A percentile compares a stretch with the other conserved stretches of the same genome.
phyloP scores from a whole-genome alignment of 1,284 basidiomycete species.

The Irpex rosettiformis region DNA sequence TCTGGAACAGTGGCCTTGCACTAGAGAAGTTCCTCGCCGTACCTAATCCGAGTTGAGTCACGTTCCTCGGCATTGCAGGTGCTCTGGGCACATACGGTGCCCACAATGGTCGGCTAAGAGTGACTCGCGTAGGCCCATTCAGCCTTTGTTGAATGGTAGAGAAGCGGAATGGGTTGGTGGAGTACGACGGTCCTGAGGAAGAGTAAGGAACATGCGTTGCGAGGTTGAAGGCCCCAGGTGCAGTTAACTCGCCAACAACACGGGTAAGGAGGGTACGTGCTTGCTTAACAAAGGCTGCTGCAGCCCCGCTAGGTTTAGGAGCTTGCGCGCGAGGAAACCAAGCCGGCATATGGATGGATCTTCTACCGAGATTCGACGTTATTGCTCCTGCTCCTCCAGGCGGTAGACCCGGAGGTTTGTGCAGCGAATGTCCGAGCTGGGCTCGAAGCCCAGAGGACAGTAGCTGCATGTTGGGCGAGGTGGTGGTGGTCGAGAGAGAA shows the following conservation, averaged over 20 bases:
- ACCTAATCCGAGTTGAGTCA: constrained; percentile 67
- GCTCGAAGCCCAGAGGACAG: constrained; percentile 50
- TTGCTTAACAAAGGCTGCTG: constrained; percentile 48
- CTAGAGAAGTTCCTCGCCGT: constrained; percentile 70
- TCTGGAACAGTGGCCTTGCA: constrained; percentile 70
- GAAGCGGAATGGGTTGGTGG: constrained; percentile 27
- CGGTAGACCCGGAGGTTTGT: background rate
- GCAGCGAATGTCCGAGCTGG: constrained; percentile 31
- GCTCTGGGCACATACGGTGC: constrained; percentile 53
- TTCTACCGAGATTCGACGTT: constrained; percentile 25
- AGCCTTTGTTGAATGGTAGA: constrained; percentile 33
- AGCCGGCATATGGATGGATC: constrained; percentile 43
- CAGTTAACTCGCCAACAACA: constrained; percentile 53
- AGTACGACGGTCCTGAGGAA: constrained; percentile 19
- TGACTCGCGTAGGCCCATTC: constrained; percentile 46
- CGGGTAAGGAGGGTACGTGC: constrained; percentile 51
- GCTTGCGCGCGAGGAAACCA: constrained; percentile 27
- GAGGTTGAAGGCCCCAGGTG: constrained; percentile 43
- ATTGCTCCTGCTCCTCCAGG: background rate
- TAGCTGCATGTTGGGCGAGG: constrained; percentile 41
- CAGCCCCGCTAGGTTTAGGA: constrained; percentile 28
- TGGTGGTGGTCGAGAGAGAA: constrained; percentile 13
- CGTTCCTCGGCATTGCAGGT: constrained; percentile 44
- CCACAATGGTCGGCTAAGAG: constrained; percentile 38
- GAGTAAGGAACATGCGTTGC: constrained; percentile 25